phyloP scores from a whole-genome alignment of 176 grass and related monocot genomes.

The Paspalum notatum region DNA sequence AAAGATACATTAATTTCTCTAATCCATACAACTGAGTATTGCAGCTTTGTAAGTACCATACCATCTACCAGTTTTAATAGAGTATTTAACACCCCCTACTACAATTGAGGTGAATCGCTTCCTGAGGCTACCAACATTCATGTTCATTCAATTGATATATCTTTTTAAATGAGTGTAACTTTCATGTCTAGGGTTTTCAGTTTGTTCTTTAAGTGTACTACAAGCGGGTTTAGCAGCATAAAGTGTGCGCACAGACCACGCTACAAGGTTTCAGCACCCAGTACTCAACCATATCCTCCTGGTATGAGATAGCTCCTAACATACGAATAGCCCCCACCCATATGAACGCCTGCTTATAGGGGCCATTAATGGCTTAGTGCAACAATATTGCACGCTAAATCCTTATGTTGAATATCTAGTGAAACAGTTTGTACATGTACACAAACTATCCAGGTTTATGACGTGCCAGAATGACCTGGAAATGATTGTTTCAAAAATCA shows the following conservation, averaged over 20 bases:
- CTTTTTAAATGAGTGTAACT: constrained; percentile 5
- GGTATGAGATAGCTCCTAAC: not conserved
- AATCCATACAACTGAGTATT: constrained; percentile 6
- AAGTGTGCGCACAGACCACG: too few relatives aligned
- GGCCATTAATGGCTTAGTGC: not conserved
- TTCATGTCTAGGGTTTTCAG: not conserved
- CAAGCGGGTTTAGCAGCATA: not conserved
- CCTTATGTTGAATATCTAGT: not conserved
- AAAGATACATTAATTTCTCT: not conserved
- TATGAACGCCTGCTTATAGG: not conserved
- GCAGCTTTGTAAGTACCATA: not conserved
- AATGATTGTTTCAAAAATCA: not conserved
- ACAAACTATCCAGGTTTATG: not conserved
- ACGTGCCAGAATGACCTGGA: not conserved
- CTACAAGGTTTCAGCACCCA: not conserved
- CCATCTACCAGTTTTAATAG: not conserved
- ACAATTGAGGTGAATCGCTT: not conserved
- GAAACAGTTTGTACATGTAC: not conserved
- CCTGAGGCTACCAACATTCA: not conserved
- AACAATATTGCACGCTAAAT: not conserved
- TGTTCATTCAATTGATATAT: not conserved
- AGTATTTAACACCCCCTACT: not conserved
- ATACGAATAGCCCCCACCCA: not conserved
- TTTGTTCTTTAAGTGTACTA: constrained; percentile 14
- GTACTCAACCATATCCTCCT: not conserved